Base-by-base conservation (phyloP, 1,284 basidiomycete genomes). In the Ustilago xerochloae region DNA sequence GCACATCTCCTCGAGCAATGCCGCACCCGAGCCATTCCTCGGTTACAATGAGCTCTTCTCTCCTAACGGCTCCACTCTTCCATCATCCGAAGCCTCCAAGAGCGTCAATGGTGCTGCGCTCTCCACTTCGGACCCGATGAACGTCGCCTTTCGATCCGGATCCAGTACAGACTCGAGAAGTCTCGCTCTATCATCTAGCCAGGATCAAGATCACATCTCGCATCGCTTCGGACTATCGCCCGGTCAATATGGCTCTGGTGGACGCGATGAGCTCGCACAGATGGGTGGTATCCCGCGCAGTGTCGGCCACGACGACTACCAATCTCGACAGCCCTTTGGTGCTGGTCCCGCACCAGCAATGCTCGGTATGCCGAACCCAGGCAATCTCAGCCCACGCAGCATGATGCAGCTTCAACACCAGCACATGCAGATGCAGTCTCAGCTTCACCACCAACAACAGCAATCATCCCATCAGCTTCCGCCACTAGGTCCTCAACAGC, bases 401-500 rank as follows among this genome's bases (percentile, higher is more conserved):
- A 58, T 81, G 63, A 63, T 81, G 64, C 78, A 78, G 30, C 57
- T 68, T 39, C 79, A 81, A 13, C 76, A 80, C 16, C 75, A 79
- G 35, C 78, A 81, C 59, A 57, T 77, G 62, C 78, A 81, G 60
- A 63, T 76, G 64, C 75, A 75, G 38, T 57, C 62, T 12, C 75
- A 73, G 10, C 71, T 70, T 13, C 67, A 64, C 16, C 60, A 63
- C 7, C 68, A 64, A 20, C 57, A 64, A 10, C 55, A 66, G 15
- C 64, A 56, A 15, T 59, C 51, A 22, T 52, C 33, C n/a, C 64
- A 57, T 9, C 54, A 54, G 33, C 38, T 51, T 58, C 51, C n/a
- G n/a, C n/a, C 35, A 0, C 50, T 56, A 13, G 65, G 54, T 15
- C 45, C 49, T 15, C 75, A 64, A 13, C 65, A 54, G 35, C 61